Percentiles rank a stretch among this genome's conserved stretches.
These are phyloP conservation scores for Lichtheimia corymbifera DNA, from an alignment of 371 early-diverging fungal genomes.

Conservation along the genomic window DNA sequence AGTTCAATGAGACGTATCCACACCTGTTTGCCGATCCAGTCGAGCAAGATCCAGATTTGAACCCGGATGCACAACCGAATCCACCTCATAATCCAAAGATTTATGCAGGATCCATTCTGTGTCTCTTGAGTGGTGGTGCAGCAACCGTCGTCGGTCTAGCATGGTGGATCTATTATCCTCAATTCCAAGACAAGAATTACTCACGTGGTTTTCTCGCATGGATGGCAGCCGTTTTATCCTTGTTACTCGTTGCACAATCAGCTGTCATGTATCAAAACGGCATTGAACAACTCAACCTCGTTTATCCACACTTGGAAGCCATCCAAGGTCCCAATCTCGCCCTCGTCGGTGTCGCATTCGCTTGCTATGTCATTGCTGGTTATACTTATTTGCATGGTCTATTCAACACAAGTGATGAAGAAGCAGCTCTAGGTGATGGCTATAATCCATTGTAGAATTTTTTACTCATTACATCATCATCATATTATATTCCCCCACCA, in stretches of 20 bases:
- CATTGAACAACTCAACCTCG: slow-evolving; percentile 25
- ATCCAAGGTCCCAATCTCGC: slow-evolving; percentile 32
- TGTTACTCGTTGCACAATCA: slow-evolving; percentile 31
- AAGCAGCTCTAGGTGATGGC: slow-evolving; percentile 24
- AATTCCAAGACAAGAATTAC: slow-evolving; percentile 36
- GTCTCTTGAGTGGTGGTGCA: slow-evolving; percentile 29
- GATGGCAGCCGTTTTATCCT: slow-evolving; percentile 27
- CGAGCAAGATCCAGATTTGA: slow-evolving; percentile 26
- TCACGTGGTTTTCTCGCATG: slow-evolving; percentile 43
- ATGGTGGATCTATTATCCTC: slow-evolving; percentile 15
- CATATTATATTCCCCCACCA: too few relatives aligned
- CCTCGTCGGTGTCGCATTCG: slow-evolving; percentile 42
- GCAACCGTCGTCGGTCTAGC: slow-evolving; percentile 22
- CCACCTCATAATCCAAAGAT: slow-evolving; percentile 48
- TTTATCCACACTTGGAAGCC: slow-evolving; percentile 41
- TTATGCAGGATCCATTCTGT: slow-evolving; percentile 35
- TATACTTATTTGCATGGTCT: slow-evolving; percentile 34
- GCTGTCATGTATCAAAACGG: slow-evolving; percentile 41
- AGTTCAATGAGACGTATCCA: slow-evolving; percentile 38
- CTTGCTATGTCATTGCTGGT: slow-evolving; percentile 25
- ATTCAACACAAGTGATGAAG: slow-evolving; percentile 25
- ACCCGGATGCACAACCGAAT: slow-evolving; percentile 33
- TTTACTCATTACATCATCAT: neutral
- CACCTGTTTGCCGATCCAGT: slow-evolving; percentile 27
- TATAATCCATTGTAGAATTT: slow-evolving; percentile 28